Evolutionary conservation across 2,329 filamentous ascomycete species (phyloP).

Genomic region (Aspergillus fumigatus): DNA sequence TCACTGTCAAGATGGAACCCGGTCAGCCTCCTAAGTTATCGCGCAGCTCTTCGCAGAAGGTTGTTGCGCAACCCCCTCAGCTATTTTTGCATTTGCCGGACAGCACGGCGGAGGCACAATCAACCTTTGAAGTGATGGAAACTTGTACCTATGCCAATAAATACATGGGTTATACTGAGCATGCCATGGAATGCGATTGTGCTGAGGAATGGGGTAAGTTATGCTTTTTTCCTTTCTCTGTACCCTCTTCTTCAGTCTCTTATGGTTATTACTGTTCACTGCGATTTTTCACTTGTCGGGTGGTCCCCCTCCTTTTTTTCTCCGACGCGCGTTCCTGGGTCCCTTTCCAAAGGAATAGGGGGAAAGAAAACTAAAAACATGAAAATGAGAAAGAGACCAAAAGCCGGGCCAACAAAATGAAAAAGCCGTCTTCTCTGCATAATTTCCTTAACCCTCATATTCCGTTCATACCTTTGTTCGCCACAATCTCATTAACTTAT

Average conservation of each 20-base stretch:
- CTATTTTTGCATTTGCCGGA: slow-evolving; percentile 74
- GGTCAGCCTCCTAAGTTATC: slow-evolving; percentile 66
- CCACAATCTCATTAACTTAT: slow-evolving; percentile 22
- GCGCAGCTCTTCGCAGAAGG: slow-evolving; percentile 69
- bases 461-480: background rate
- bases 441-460: background rate
- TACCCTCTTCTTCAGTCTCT: slow-evolving; percentile 18
- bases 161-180: slow-evolving; percentile 83
- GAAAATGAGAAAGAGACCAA: background rate
- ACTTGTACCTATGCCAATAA: slow-evolving; percentile 90
- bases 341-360: background rate
- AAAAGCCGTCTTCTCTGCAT: background rate
- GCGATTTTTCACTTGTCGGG: background rate
- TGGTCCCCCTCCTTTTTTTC: background rate
- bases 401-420: background rate
- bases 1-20: slow-evolving; percentile 59
- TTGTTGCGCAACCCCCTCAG: slow-evolving; percentile 56
- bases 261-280: slow-evolving; percentile 2
- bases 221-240: slow-evolving; percentile 8
- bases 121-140: slow-evolving; percentile 73
- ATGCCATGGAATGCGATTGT: slow-evolving; percentile 94
- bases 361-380: background rate
- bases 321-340: background rate
- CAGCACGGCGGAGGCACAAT: slow-evolving; percentile 69
- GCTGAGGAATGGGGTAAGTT: slow-evolving; percentile 86